Conservation (phyloP, 2,329 filamentous ascomycete species). For the Fusarium euwallaceae region DNA sequence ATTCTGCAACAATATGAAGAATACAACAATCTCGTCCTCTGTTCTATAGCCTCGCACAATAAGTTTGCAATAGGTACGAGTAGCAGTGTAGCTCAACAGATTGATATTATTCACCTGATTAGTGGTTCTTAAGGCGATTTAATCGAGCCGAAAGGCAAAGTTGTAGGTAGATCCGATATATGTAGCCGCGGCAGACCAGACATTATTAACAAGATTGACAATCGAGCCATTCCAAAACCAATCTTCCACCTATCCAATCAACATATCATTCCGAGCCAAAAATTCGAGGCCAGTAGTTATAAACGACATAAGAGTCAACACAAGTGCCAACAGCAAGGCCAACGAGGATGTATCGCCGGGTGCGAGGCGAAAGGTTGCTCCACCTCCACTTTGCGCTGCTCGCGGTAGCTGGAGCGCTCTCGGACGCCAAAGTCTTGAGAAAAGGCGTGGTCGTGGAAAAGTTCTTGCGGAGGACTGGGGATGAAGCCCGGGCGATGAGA, state of each 20-base stretch:
- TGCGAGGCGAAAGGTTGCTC: slow-evolving; percentile 46
- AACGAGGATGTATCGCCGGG: slow-evolving; percentile 43
- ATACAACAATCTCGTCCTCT: background rate
- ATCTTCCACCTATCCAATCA: background rate
- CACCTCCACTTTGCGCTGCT: slow-evolving; percentile 37
- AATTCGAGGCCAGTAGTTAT: slow-evolving; percentile 46
- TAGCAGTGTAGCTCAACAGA: fast-evolving
- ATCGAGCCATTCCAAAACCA: background rate
- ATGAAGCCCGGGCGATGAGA: slow-evolving; percentile 35
- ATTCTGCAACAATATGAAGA: background rate
- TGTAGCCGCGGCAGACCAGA: background rate
- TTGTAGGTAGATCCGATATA: background rate
- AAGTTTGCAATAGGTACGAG: background rate
- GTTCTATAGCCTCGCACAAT: slow-evolving; percentile 12
- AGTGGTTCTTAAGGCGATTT: background rate
- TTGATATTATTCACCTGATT: background rate
- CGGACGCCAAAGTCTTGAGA: slow-evolving; percentile 22
- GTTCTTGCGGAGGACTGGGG: slow-evolving; percentile 23
- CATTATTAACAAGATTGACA: background rate
- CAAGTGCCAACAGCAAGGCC: slow-evolving; percentile 34
- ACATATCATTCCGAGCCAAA: slow-evolving; percentile 22
- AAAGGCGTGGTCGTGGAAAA: slow-evolving; percentile 42
- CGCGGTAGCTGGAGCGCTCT: background rate
- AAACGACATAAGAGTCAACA: slow-evolving; percentile 45
- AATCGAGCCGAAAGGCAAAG: slow-evolving; percentile 16